Evolutionary conservation across 345 rosid genomes (phyloP).

Genomic region (Acer campestre): DNA sequence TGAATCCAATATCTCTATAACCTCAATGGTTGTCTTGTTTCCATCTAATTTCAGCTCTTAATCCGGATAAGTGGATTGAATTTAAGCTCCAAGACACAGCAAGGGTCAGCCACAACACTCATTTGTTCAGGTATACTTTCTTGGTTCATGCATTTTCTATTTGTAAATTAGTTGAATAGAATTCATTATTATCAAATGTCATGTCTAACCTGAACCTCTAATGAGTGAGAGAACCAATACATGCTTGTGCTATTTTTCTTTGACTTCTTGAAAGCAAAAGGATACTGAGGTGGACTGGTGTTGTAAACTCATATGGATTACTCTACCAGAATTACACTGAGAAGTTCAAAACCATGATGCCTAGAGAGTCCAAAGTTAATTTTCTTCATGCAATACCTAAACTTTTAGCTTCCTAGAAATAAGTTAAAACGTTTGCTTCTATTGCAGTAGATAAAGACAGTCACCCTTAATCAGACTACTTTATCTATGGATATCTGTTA

Average conservation of each 20-base stretch:
- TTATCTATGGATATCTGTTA: not conserved
- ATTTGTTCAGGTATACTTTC: slow-evolving; percentile 70
- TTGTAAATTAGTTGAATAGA: not conserved
- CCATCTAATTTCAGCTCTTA: slow-evolving; percentile 58
- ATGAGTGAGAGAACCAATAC: not conserved
- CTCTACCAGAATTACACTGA: not conserved
- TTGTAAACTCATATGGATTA: not conserved
- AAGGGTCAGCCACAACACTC: slow-evolving; percentile 87
- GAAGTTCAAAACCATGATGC: not conserved
- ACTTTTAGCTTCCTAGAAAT: not conserved
- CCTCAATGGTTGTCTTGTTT: slow-evolving; percentile 21
- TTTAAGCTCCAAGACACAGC: slow-evolving; percentile 95
- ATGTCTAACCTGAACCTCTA: not conserved
- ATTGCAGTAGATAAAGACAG: not conserved
- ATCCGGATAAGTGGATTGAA: slow-evolving; percentile 89
- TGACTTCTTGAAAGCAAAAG: not conserved
- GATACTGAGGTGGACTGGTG: not conserved
- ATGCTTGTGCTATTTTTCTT: not conserved
- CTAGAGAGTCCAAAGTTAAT: not conserved
- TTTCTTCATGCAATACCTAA: not conserved
- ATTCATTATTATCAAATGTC: not conserved
- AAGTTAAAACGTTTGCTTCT: not conserved
- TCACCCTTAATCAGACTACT: not conserved
- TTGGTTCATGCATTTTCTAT: not conserved
- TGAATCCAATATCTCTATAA: not conserved